Evolutionary conservation across 768 basidiomycete species (phyloP), one percentile per base, ranked within the genome.

Genomic region (Rhizopogon vinicolor): DNA sequence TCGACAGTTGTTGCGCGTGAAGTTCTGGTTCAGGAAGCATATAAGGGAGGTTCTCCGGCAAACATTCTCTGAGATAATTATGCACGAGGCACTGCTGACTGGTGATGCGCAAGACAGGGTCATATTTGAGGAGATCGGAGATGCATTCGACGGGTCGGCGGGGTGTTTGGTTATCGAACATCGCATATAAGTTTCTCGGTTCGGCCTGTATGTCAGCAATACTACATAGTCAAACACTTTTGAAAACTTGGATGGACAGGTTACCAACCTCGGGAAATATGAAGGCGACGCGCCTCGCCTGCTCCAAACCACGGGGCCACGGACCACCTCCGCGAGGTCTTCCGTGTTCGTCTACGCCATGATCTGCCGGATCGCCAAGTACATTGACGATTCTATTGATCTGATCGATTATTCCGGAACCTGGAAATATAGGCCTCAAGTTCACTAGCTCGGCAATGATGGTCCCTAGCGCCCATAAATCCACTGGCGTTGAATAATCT

Each of bases 381-480:
- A 95, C 76, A 57, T 95, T 89, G 62, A 89, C 91, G 56, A 98
- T 97, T 67, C 86, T 78, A 56, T 79, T 84, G 31, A 98, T 85
- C 73, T 99, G 97, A 74, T 98, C 96, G 52, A 91, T 76, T 67
- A 96, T 93, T 66, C 87, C 88, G 51, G 86, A 84, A 18, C 97
- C 97, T 28, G 97, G 97, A 69, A 99, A 99, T 41, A 99, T 74
- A 4, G 97, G 96, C 58, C 90, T 87, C 55, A 99, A 81, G 67
- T 96, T 98, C 72, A 97, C 81, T 53, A 98, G 77, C 71, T 99
- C 97, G 5, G 95, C 92, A 83, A 99, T 89, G 71, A 99, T 99
- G 7, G 96, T 94, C 13, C 97, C 97, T 51, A 99, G 76, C 2
- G 97, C 97, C 97, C 97, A 99, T 90, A 98, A 93, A 65, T 99